A percentile compares a stretch with the other conserved stretches of the same genome.
These are phyloP conservation scores for Marsdenia floribunda DNA, from an alignment of 257 asterid genomes.

Conservation along the genomic window DNA sequence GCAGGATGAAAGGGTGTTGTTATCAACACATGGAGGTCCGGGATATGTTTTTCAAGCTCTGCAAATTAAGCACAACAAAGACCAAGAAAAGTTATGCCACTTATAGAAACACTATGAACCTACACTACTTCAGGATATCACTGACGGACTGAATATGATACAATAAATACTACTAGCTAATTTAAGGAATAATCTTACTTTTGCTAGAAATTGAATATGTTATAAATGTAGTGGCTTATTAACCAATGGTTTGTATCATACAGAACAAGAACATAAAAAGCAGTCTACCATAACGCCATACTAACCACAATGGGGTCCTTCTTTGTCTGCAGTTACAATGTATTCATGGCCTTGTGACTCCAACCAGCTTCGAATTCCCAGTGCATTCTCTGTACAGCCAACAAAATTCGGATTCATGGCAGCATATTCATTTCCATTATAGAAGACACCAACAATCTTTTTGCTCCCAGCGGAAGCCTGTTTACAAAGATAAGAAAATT, in stretches of 20 bases:
- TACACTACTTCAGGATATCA: neutral
- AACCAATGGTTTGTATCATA: neutral
- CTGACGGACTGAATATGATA: neutral
- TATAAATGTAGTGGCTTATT: neutral
- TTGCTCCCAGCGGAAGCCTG: constrained; percentile 91
- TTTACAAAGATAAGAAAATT: neutral
- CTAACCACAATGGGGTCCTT: constrained; percentile 82
- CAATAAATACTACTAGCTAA: neutral
- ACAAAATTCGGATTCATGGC: constrained; percentile 80
- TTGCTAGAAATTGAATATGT: neutral
- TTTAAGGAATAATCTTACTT: neutral
- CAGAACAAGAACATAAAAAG: neutral
- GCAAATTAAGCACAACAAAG: constrained; percentile 22
- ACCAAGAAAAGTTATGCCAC: neutral
- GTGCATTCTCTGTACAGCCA: constrained; percentile 80
- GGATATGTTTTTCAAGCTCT: constrained; percentile 95
- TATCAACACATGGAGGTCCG: constrained; percentile 88
- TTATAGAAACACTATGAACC: neutral
- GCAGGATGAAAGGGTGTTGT: constrained; percentile 98
- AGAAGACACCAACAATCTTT: constrained; percentile 95
- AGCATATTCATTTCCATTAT: constrained; percentile 85
- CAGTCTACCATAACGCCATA: too few species aligned
- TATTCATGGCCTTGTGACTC: constrained; percentile 87
- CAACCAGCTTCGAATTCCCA: constrained; percentile 93
- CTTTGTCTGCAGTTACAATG: constrained; percentile 89